Conservation (phyloP, 192 early-diverging fungal species). For the Podila epigama region DNA sequence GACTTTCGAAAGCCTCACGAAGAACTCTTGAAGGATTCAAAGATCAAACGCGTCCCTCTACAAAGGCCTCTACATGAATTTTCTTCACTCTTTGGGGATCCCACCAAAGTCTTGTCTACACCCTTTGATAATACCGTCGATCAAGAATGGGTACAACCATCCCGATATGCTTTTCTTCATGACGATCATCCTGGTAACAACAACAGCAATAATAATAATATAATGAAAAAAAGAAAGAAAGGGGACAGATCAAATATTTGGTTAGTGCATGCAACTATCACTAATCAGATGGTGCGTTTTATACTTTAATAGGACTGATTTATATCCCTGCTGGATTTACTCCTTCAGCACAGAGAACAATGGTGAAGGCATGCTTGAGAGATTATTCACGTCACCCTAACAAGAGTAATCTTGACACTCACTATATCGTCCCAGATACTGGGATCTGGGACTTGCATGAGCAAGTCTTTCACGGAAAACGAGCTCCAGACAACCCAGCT, state of each 20-base stretch:
- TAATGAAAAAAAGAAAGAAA: not conserved
- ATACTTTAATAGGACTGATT: constrained; percentile 66
- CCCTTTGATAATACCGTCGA: no score
- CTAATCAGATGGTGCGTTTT: no score
- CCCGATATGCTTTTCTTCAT: constrained; percentile 37
- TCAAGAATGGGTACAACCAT: not conserved
- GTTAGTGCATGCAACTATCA: not conserved
- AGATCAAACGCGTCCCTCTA: constrained; percentile 21
- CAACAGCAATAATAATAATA: not conserved
- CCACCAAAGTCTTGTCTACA: no score
- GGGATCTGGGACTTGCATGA: constrained; percentile 71
- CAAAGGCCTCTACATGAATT: constrained; percentile 20
- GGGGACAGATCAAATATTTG: not conserved
- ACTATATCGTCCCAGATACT: constrained; percentile 70
- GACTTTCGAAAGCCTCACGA: constrained; percentile 55
- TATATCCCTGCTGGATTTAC: constrained; percentile 83
- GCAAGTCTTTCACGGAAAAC: constrained; percentile 16
- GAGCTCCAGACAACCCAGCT: constrained; percentile 17
- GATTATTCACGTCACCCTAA: constrained; percentile 84
- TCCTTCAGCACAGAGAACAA: constrained; percentile 68
- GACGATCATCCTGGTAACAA: constrained; percentile 46
- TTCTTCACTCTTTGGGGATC: constrained; percentile 39
- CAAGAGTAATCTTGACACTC: constrained; percentile 88
- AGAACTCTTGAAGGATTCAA: constrained; percentile 3
- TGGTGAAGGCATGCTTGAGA: constrained; percentile 77